A percentile compares a stretch with the other conserved stretches of the same genome.
These are phyloP conservation scores for Kluyveromyces sp. DNA, from an alignment of 1,139 yeast genomes.

Conservation along the genomic window DNA sequence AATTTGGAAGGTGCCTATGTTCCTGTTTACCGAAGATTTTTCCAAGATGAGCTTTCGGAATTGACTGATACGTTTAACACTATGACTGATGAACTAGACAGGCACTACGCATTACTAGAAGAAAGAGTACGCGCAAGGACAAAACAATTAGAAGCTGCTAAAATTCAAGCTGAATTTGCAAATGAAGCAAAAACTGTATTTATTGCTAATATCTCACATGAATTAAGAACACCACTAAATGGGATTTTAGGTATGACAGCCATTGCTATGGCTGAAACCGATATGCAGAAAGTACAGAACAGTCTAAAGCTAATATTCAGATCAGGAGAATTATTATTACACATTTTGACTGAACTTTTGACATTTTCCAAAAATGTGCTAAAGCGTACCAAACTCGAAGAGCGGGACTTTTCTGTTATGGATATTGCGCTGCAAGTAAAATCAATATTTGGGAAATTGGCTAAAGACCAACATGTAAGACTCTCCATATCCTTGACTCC, in stretches of 20 bases:
- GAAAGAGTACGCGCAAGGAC: slow-evolving; percentile 87
- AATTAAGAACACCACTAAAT: slow-evolving; percentile 86
- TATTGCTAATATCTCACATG: slow-evolving; percentile 94
- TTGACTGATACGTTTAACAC: slow-evolving; percentile 82
- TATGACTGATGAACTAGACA: slow-evolving; percentile 81
- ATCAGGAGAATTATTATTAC: slow-evolving; percentile 79
- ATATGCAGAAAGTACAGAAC: slow-evolving; percentile 55
- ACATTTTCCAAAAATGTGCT: slow-evolving; percentile 89
- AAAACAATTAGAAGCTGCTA: slow-evolving; percentile 79
- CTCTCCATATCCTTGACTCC: slow-evolving; percentile 53
- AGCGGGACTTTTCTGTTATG: slow-evolving; percentile 61
- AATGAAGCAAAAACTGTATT: slow-evolving; percentile 92
- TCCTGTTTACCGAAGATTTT: slow-evolving; percentile 48
- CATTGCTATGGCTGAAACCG: slow-evolving; percentile 80
- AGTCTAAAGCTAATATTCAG: slow-evolving; percentile 70
- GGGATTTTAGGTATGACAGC: slow-evolving; percentile 96
- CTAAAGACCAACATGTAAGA: slow-evolving; percentile 66
- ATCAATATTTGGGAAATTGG: slow-evolving; percentile 81
- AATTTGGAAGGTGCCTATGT: slow-evolving; percentile 38
- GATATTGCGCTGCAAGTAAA: slow-evolving; percentile 78
- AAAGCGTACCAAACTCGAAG: slow-evolving; percentile 75
- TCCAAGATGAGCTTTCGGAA: slow-evolving; percentile 82
- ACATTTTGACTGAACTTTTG: slow-evolving; percentile 78
- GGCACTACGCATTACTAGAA: slow-evolving; percentile 77
- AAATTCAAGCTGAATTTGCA: slow-evolving; percentile 85